Percentiles rank a stretch among this genome's conserved stretches.
Evolutionary conservation across 352 stramenopile genomes (phyloP).

Genomic region (Pythium volutum): DNA sequence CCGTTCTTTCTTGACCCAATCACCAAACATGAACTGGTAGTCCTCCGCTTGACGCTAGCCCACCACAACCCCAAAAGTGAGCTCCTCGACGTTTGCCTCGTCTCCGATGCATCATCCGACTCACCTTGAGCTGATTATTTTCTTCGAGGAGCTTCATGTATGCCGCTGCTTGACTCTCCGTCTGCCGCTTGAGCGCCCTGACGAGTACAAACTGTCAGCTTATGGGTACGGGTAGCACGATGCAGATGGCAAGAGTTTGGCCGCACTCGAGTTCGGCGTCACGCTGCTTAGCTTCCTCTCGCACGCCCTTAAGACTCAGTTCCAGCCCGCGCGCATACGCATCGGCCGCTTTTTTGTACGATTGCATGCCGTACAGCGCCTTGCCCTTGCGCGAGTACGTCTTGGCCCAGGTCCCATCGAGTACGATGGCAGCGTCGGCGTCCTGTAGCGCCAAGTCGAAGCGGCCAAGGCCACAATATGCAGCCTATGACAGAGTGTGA

Average conservation of each 20-base stretch:
- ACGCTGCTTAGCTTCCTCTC: constrained; percentile 61
- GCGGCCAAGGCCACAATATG: constrained; percentile 55
- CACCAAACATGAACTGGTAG: constrained; percentile 78
- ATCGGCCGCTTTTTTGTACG: constrained; percentile 66
- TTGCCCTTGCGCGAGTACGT: constrained; percentile 76
- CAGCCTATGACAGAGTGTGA: constrained; percentile 30
- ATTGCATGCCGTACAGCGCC: constrained; percentile 61
- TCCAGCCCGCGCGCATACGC: constrained; percentile 71
- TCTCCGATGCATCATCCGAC: not conserved
- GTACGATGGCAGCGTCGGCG: constrained; percentile 51
- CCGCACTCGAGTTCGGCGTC: constrained; percentile 72
- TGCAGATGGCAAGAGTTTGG: not conserved
- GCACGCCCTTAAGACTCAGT: constrained; percentile 63
- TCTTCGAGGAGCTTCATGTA: constrained; percentile 77
- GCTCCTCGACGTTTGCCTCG: not conserved
- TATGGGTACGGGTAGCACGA: not conserved
- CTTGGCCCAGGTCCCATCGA: constrained; percentile 59
- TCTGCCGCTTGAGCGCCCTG: constrained; percentile 67
- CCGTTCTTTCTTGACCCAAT: constrained; percentile 83
- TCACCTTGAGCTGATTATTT: constrained; percentile 69
- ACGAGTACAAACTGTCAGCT: not conserved
- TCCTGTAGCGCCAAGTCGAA: constrained; percentile 53
- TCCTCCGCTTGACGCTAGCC: constrained; percentile 63
- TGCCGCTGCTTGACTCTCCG: constrained; percentile 58
- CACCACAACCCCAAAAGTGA: not conserved